phyloP scores from a whole-genome alignment of 2,329 filamentous ascomycete species.

The Clarireedia hainanense region DNA sequence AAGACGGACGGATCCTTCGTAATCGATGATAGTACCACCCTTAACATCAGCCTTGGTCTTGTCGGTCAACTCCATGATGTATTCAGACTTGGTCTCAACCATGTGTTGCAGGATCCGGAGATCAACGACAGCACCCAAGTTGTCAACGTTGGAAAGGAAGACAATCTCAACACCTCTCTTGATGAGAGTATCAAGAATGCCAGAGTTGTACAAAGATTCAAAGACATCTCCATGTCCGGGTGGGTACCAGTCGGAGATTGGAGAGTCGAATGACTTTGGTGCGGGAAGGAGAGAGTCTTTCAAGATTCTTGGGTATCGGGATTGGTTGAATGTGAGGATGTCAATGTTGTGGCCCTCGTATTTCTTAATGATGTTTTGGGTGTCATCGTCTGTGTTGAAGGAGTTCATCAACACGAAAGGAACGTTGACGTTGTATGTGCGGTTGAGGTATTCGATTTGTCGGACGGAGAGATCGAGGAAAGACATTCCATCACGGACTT shows the following conservation, averaged over 20 bases:
- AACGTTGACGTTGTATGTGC: slow-evolving; percentile 93
- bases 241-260: slow-evolving; percentile 96
- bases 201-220: slow-evolving; percentile 98
- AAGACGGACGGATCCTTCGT: slow-evolving; percentile 91
- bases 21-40: slow-evolving; percentile 99
- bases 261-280: slow-evolving; percentile 78
- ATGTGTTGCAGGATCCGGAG: slow-evolving; percentile 98
- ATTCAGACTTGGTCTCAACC: slow-evolving; percentile 94
- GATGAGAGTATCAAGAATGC: slow-evolving; percentile 92
- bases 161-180: slow-evolving; percentile 94
- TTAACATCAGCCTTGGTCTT: slow-evolving; percentile 99
- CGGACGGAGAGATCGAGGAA: slow-evolving; percentile 98
- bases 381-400: slow-evolving; percentile 99
- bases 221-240: slow-evolving; percentile 99
- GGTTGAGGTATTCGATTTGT: slow-evolving; percentile 98
- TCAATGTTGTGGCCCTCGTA: slow-evolving; percentile 99
- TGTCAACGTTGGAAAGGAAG: slow-evolving; percentile 99
- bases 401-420: slow-evolving; percentile 99
- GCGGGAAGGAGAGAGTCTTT: slow-evolving; percentile 97
- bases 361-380: slow-evolving; percentile 99
- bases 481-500: slow-evolving; percentile 99
- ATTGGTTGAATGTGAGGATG: slow-evolving; percentile 99
- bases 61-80: slow-evolving; percentile 99
- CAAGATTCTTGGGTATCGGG: slow-evolving; percentile 91
- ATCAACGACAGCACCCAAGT: slow-evolving; percentile 94